phyloP scores from a whole-genome alignment of 345 rosid genomes.

The Rhodamnia rubescens region DNA sequence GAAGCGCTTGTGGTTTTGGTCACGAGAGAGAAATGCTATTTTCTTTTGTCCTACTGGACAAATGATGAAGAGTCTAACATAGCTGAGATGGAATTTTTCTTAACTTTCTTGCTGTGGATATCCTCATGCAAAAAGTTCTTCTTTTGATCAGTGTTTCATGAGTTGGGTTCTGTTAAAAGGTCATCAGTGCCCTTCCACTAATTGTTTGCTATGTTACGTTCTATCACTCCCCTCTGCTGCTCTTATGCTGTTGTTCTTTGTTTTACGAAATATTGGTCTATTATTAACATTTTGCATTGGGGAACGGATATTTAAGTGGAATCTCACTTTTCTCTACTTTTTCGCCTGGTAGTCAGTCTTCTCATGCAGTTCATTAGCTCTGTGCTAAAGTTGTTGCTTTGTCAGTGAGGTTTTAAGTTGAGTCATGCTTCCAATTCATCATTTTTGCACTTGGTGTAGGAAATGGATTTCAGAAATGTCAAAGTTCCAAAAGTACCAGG shows the following conservation, averaged over 20 bases:
- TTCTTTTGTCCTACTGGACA: not conserved
- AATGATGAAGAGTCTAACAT: not conserved
- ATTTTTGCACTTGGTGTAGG: not conserved
- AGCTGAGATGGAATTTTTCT: not conserved
- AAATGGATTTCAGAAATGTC: slow-evolving; percentile 29
- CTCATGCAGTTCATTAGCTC: not conserved
- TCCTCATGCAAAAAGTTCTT: not conserved
- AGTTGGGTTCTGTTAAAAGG: not conserved
- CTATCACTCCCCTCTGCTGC: not conserved
- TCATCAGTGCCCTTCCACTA: not conserved
- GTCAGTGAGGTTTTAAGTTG: not conserved
- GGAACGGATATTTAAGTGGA: not conserved
- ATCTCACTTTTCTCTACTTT: not conserved
- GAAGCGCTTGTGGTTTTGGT: not conserved
- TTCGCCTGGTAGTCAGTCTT: not conserved
- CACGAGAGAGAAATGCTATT: not conserved
- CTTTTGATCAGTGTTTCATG: not conserved
- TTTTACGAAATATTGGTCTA: not conserved
- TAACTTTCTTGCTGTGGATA: not conserved
- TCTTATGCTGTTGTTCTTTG: not conserved
- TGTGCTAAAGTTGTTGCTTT: not conserved
- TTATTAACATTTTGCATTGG: not conserved
- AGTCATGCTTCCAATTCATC: not conserved
- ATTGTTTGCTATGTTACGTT: not conserved
- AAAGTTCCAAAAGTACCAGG: slow-evolving; percentile 78